Evolutionary conservation across 1,139 yeast genomes (phyloP).

Genomic region (Diutina ranongensis): DNA sequence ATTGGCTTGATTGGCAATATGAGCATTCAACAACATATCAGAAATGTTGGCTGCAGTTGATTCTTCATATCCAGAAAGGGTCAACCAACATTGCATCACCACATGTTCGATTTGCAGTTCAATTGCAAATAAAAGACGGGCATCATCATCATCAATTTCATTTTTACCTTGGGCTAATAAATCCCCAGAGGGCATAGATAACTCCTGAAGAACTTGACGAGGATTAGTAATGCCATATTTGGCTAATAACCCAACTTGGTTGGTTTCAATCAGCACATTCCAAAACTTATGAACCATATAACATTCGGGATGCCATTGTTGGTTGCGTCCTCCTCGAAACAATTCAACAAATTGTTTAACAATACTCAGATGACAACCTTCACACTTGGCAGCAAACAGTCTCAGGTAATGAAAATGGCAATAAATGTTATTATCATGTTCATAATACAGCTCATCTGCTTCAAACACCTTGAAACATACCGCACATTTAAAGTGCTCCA

Average conservation of each 20-base stretch:
- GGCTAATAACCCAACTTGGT: slow-evolving; percentile 34
- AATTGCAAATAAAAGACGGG: slow-evolving; percentile 39
- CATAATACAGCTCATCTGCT: slow-evolving; percentile 86
- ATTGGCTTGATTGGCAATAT: slow-evolving; percentile 57
- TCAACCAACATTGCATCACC: slow-evolving; percentile 79
- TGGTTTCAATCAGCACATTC: slow-evolving; percentile 75
- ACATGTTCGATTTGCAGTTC: slow-evolving; percentile 59
- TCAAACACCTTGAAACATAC: slow-evolving; percentile 84
- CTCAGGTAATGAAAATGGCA: slow-evolving; percentile 90
- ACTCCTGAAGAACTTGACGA: neutral
- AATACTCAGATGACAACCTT: slow-evolving; percentile 86
- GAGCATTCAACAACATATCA: slow-evolving; percentile 81
- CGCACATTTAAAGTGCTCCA: slow-evolving; percentile 90
- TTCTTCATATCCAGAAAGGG: slow-evolving; percentile 82
- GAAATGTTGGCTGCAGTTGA: slow-evolving; percentile 86
- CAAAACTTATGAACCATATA: slow-evolving; percentile 96
- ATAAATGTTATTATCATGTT: slow-evolving; percentile 70
- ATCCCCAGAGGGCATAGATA: neutral
- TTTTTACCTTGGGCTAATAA: neutral
- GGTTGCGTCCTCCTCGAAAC: slow-evolving; percentile 84
- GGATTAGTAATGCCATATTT: slow-evolving; percentile 2
- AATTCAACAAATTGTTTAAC: slow-evolving; percentile 91
- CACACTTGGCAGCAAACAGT: slow-evolving; percentile 78
- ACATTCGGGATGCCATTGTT: slow-evolving; percentile 99
- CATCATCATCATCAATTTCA: slow-evolving; percentile 15